Base-by-base conservation (phyloP, 2,329 filamentous ascomycete species). In the Delphinella strobiligena region DNA sequence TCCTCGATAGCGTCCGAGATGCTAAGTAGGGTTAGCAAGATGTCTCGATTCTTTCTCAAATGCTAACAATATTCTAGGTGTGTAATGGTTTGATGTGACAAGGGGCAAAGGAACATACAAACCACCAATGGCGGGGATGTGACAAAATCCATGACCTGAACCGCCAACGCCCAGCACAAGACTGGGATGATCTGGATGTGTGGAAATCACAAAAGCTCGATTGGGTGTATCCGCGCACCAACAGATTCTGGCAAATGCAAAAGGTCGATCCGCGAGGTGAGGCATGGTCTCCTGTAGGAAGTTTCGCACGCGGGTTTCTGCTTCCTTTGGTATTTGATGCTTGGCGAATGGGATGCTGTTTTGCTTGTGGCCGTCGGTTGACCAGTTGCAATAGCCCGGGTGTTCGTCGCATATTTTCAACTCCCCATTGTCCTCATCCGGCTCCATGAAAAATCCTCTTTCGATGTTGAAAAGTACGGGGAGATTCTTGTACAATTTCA, bases 181-280 rank as follows among this genome's bases (percentile, higher is more conserved):
- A 18, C 58, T 62, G 22, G 51, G 44, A 35, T 62, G 53, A 5
- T 61, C 54, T 0, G 69, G 67, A 50, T 74, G 69, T 30, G 54
- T 53, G 37, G 66, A 64, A 7, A 75, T 71, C 14, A 75, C 51
- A 39, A 74, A 75, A n/a, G 65, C 58, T 3, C 69, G 61, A 49
- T 75, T 68, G 0, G 66, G 62, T 0, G 71, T 75, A 46, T 75
- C 71, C 1, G 70, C 64, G 47, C 71, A 72, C 71, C 71, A 75
- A 53, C 71, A 75, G 29, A 75, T 67, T n/a, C 69, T 58, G 5
- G 67, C 68, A 45, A 69, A 72, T 17, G 54, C 61, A 37, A 74
- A 66, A 0, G 61, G 60, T 2, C 71, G 61, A 3, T 64, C 51
- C 0, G 66, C 63, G 3, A 74, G 61, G 40, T 74, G 67, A 0